Percentiles rank a stretch among this genome's conserved stretches.
Conservation (phyloP, 1,284 basidiomycete genomes). For the Rhodofomes roseus region DNA sequence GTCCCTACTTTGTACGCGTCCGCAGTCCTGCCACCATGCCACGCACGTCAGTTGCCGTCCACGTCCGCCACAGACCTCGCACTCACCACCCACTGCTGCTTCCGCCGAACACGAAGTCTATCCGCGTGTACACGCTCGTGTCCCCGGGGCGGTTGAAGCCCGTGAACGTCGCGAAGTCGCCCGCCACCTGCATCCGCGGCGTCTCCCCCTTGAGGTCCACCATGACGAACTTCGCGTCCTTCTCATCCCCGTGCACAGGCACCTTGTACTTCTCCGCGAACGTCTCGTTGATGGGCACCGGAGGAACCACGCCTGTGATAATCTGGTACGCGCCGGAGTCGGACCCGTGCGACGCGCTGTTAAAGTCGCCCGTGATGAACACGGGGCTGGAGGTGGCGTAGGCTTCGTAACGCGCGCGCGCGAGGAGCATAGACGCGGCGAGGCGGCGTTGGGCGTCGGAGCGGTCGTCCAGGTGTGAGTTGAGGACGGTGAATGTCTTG, state of each 20-base stretch:
- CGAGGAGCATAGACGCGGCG: constrained; percentile 47
- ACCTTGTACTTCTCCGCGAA: constrained; percentile 42
- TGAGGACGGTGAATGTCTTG: constrained; percentile 39
- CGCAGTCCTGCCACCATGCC: constrained; percentile 37
- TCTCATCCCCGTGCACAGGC: constrained; percentile 18
- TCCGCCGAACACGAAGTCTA: constrained; percentile 53
- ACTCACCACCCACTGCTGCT: constrained; percentile 47
- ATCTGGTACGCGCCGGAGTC: constrained; percentile 51
- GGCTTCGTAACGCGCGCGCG: constrained; percentile 47
- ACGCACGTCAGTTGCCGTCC: neutral
- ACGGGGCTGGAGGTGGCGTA: constrained; percentile 36
- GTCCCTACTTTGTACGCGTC: constrained; percentile 38
- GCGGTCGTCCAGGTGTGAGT: constrained; percentile 53
- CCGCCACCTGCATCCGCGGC: constrained; percentile 40
- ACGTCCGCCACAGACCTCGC: neutral
- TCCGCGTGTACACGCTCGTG: constrained; percentile 37
- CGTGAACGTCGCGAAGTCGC: constrained; percentile 53
- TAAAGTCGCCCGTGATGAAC: constrained; percentile 53
- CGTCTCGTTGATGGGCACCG: constrained; percentile 38
- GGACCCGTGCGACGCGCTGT: constrained; percentile 40
- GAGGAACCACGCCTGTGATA: constrained; percentile 38
- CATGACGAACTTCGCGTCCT: constrained; percentile 36
- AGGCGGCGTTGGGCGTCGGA: constrained; percentile 50
- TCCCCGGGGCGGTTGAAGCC: constrained; percentile 42
- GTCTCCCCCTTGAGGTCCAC: constrained; percentile 42